Percentiles rank a stretch among this genome's conserved stretches.
phyloP scores from a whole-genome alignment of 1,284 basidiomycete genomes.

The Ustilago lituana region DNA sequence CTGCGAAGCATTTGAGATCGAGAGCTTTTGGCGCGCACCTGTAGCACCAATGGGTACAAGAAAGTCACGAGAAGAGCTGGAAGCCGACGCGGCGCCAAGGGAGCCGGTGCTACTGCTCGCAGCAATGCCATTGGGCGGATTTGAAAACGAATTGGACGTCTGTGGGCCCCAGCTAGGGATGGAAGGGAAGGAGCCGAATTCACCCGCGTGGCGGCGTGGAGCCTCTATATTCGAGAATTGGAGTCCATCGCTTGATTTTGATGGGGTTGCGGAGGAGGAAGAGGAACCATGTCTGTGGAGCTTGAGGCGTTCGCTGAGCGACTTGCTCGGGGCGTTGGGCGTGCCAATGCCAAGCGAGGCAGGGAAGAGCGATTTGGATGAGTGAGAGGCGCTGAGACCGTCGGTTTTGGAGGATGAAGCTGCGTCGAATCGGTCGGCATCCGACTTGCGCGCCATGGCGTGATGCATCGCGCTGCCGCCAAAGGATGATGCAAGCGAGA shows the following conservation, averaged over 20 bases:
- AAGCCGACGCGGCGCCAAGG: constrained; percentile 11
- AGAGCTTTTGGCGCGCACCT: constrained; percentile 60
- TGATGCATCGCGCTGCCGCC: constrained; percentile 4
- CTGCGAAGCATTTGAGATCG: constrained; percentile 53
- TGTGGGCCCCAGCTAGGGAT: constrained; percentile 19
- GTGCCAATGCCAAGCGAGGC: constrained; percentile 38
- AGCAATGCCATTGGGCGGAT: constrained; percentile 7
- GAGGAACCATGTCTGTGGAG: constrained; percentile 16
- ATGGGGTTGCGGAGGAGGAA: background rate
- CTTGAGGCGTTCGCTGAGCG: constrained; percentile 27
- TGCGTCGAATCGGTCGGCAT: background rate
- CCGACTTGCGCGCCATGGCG: constrained; percentile 1
- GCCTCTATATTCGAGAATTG: constrained; percentile 16
- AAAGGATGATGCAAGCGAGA: constrained; percentile 2
- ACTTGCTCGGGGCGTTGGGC: constrained; percentile 1
- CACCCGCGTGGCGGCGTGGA: constrained; percentile 2
- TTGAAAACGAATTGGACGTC: background rate
- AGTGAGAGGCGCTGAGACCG: background rate
- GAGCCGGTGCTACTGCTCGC: constrained; percentile 20
- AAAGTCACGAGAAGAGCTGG: constrained; percentile 50
- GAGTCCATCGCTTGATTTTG: constrained; percentile 18
- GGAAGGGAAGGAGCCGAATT: constrained; percentile 13
- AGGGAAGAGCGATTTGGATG: constrained; percentile 20
- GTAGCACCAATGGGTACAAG: constrained; percentile 60
- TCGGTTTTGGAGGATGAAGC: too few species aligned